A percentile compares a stretch with the other conserved stretches of the same genome.
phyloP scores from a whole-genome alignment of 495 filamentous ascomycete genomes.

The Gamarada debralockiae region DNA sequence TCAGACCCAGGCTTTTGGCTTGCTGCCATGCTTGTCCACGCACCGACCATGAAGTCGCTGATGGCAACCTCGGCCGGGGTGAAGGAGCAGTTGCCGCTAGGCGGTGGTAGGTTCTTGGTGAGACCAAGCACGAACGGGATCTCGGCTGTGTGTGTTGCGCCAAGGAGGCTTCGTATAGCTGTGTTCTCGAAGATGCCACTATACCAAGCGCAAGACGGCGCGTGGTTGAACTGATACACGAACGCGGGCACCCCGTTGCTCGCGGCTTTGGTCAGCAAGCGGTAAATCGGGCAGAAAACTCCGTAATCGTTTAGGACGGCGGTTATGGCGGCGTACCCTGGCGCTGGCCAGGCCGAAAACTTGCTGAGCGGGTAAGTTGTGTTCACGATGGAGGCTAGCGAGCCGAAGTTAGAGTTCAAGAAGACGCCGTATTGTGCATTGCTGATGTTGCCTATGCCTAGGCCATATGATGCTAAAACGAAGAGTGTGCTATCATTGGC shows the following conservation, averaged over 20 bases:
- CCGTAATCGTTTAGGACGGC: slow-evolving; percentile 28
- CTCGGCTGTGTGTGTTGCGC: slow-evolving; percentile 35
- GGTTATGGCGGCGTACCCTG: slow-evolving; percentile 5
- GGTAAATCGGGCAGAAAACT: slow-evolving; percentile 30
- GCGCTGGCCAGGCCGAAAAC: slow-evolving; percentile 7
- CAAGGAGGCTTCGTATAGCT: slow-evolving; percentile 20
- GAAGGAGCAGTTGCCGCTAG: slow-evolving; percentile 30
- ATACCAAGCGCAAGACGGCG: slow-evolving; percentile 31
- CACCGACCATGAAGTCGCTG: slow-evolving; percentile 29
- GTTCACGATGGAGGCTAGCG: slow-evolving; percentile 26
- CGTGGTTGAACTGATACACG: slow-evolving; percentile 34
- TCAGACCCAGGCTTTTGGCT: slow-evolving; percentile 22
- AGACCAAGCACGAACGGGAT: slow-evolving; percentile 41
- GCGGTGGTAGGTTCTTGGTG: slow-evolving; percentile 23
- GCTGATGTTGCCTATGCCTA: no score
- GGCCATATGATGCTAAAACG: no score
- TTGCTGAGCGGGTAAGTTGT: slow-evolving; percentile 30
- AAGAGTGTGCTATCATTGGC: slow-evolving; percentile 27
- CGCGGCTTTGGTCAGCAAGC: slow-evolving; percentile 18
- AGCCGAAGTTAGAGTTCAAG: slow-evolving; percentile 30
- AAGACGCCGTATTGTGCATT: no score
- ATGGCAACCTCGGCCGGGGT: slow-evolving; percentile 27
- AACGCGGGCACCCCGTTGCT: slow-evolving; percentile 28
- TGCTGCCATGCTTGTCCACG: slow-evolving; percentile 37
- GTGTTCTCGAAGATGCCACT: slow-evolving; percentile 9